Base-by-base conservation (phyloP, 176 grass and related monocot species). In the Elaeis guineensis region DNA sequence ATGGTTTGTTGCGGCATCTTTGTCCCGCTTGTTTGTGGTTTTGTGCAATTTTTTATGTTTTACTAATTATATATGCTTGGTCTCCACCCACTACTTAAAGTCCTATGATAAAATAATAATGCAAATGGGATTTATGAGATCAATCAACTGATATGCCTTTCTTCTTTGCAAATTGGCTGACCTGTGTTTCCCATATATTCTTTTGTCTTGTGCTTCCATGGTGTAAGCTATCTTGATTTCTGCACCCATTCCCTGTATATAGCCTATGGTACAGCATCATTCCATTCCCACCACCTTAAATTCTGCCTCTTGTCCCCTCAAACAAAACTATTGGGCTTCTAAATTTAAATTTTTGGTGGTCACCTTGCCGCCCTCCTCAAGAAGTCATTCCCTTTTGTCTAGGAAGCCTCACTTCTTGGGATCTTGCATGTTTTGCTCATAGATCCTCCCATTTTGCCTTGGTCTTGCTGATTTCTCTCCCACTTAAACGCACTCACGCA, bases 241-340 rank as follows among this genome's bases (percentile, higher is more conserved):
- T 44, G 35, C 35, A 44, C 35, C 8, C 35, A 12, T 44, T 44
- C 35, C 35, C 11, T 14, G 35, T 44, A 12, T 95, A 75, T 89
- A 52, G 79, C 90, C 90, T 86, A 79, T 78, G 59, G 49, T 76
- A 78, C 61, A 59, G 64, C 73, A 85, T 79, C 82, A 75, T 75
- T 72, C 66, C 75, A 79, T 95, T 76, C 75, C 74, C 72, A 72
- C 77, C 82, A 82, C 86, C 80, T 79, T 86, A 86, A 86, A 83
- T 75, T 73, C 86, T 89, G 86, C 71, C 77, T 65, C 71, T 61
- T 95, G 86, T 90, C 82, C 73, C 90, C 90, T 86, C 81, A 89
- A 90, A 95, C 90, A 95, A 95, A 78, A 81, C 86, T 83, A 90
- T 95, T 67, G 86, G 82, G 80, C 67, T 95, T 85, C 83, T 85